These are phyloP conservation scores for Melanopsichium pennsylvanicum DNA, from an alignment of 1,284 basidiomycete genomes.

Conservation along the genomic window DNA sequence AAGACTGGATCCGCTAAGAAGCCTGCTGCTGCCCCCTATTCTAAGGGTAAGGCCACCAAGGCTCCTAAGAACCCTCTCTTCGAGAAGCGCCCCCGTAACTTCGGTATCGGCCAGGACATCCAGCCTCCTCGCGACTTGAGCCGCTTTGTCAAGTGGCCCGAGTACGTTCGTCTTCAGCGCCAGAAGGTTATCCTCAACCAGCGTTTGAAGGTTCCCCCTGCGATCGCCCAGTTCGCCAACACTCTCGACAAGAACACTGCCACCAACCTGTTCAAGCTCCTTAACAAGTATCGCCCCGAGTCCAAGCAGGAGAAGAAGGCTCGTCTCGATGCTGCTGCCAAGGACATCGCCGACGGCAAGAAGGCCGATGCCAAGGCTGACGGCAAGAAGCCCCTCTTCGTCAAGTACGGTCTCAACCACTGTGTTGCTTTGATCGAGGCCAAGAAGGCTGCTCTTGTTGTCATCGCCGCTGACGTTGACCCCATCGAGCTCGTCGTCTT, in stretches of 20 bases:
- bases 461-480: conserved; percentile 98
- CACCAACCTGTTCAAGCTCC: conserved; percentile 94
- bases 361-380: conserved; percentile 65
- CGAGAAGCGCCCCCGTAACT: conserved; percentile 87
- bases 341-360: conserved; percentile 76
- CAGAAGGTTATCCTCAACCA: conserved; percentile 99
- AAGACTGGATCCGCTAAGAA: conserved; percentile 62
- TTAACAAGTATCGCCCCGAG: conserved; percentile 95
- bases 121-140: conserved; percentile 89
- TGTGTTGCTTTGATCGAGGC: conserved; percentile 86
- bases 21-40: conserved; percentile 60
- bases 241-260: conserved; percentile 99
- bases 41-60: conserved; percentile 66
- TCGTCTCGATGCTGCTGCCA: conserved; percentile 80
- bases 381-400: conserved; percentile 85
- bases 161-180: conserved; percentile 96
- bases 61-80: conserved; percentile 93
- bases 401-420: conserved; percentile 98
- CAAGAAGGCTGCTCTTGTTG: conserved; percentile 95
- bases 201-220: conserved; percentile 97
- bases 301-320: conserved; percentile 97
- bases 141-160: conserved; percentile 99
- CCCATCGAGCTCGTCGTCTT: conserved; percentile 94
- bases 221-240: conserved; percentile 97
- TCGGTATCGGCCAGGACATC: conserved; percentile 96